Percentiles rank a stretch among this genome's conserved stretches.
Evolutionary conservation across 495 filamentous ascomycete species (phyloP).

Genomic region (Parathielavia hyrcaniae): DNA sequence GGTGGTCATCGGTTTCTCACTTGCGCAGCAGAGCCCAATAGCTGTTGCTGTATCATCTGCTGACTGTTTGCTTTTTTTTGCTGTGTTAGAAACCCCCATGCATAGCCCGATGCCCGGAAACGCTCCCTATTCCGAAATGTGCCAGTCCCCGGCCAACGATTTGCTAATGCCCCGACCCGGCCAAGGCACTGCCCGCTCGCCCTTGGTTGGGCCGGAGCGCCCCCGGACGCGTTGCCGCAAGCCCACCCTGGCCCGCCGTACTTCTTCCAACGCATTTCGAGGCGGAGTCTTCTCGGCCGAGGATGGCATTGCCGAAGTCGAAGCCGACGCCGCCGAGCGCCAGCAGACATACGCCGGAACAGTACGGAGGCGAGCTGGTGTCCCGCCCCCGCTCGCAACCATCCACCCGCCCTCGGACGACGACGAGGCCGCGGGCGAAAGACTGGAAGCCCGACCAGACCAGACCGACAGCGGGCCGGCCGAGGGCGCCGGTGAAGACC

Average conservation of each 20-base stretch:
- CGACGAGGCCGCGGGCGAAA: slow-evolving; percentile 32
- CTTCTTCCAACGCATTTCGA: slow-evolving; percentile 69
- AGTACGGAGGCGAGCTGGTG: slow-evolving; percentile 63
- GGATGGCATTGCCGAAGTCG: slow-evolving; percentile 79
- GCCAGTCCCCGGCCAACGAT: slow-evolving; percentile 30
- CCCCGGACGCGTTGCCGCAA: slow-evolving; percentile 58
- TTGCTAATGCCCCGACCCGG: slow-evolving; percentile 21
- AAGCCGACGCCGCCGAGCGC: slow-evolving; percentile 46
- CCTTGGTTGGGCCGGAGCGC: slow-evolving; percentile 52
- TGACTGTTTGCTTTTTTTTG: not conserved
- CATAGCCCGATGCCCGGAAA: slow-evolving; percentile 29
- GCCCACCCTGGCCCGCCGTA: slow-evolving; percentile 61
- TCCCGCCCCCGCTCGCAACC: slow-evolving; percentile 54
- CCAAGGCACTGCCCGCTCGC: slow-evolving; percentile 39
- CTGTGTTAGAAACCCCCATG: slow-evolving; percentile 18
- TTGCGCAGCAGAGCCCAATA: not conserved
- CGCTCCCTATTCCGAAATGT: slow-evolving; percentile 25
- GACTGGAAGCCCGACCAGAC: slow-evolving; percentile 25
- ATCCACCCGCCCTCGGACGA: slow-evolving; percentile 47
- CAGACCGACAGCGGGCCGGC: slow-evolving; percentile 17
- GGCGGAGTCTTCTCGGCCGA: slow-evolving; percentile 91
- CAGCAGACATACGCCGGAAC: slow-evolving; percentile 52
- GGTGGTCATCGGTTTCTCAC: slow-evolving; percentile 32
- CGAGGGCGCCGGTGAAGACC: slow-evolving; percentile 28
- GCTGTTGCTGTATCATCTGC: not conserved